phyloP scores from a whole-genome alignment of 257 asterid species.

The Nicotiana attenuata region DNA sequence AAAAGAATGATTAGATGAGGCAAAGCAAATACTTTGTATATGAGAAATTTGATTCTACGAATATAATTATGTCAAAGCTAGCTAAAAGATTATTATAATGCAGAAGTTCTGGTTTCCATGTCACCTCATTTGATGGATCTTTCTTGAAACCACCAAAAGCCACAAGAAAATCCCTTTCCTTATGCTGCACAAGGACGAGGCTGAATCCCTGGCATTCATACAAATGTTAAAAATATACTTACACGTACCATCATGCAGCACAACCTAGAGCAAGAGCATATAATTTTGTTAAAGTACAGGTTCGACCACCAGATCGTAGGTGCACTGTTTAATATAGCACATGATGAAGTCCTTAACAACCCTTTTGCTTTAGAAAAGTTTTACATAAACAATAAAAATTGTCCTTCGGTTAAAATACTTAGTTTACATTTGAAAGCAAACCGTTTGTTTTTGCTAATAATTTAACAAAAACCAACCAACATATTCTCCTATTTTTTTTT shows the following conservation, averaged over 20 bases:
- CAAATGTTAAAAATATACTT: background rate
- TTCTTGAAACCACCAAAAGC: conserved; percentile 96
- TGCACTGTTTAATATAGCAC: background rate
- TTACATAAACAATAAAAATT: background rate
- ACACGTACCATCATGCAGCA: background rate
- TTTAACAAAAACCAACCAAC: background rate
- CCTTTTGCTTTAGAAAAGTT: background rate
- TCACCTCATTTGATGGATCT: conserved; percentile 91
- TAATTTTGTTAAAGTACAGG: background rate
- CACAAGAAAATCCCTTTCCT: conserved; percentile 88
- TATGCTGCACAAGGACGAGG: conserved; percentile 85
- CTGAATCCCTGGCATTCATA: conserved; percentile 72
- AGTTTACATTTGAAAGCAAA: background rate
- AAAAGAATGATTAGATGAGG: conserved; percentile 8
- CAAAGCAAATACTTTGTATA: conserved; percentile 9
- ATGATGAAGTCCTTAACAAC: background rate
- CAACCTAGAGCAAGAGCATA: conserved; percentile 1
- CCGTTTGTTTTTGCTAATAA: background rate
- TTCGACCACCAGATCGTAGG: background rate
- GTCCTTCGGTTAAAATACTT: background rate
- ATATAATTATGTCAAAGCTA: background rate
- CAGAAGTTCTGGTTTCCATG: conserved; percentile 3
- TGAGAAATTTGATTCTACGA: background rate
- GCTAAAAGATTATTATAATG: conserved; percentile 13
- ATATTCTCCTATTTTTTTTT: background rate